Evolutionary conservation across 306 rosid species (phyloP), one percentile per base, ranked within the genome.

Genomic region (Trichosanthes truncata): DNA sequence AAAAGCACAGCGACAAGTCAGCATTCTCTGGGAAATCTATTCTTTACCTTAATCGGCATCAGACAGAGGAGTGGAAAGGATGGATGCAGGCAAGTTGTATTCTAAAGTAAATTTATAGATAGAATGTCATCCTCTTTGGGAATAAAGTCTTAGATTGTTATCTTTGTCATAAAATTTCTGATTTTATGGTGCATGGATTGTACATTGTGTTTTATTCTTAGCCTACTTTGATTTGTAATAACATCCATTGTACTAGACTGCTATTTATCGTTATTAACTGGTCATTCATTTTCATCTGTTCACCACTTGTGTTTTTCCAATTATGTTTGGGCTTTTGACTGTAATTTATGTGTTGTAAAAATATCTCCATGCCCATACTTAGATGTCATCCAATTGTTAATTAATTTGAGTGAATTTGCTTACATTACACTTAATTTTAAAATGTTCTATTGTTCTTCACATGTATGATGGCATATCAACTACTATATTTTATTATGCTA

Each of bases 11-110:
- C 41, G 98, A 96, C 63, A 41, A 90, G 81, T 89, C 98, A 43
- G 81, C 96, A 57, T 91, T 93, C 82, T 87, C 99, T 76, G 98
- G 88, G 79, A 93, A 89, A 87, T 90, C 85, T 85, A 81, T 96
- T 82, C 94, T 90, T 66, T 96, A 93, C 84, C 96, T 96, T 79
- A 96, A 96, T 86, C 90, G 99, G 56, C 97, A 96, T 85, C 98
- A 96, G 82, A 96, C 99, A 56, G 99, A 96, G 82, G 99, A 96
- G 81, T 96, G 99, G 99, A 96, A 90, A 83, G 99, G 99, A 78
- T 96, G 97, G 96, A 96, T 96, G 99, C 99, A 96, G 98, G 99
- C 88, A 83, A 87, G 97, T 86, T 29, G 55, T 81, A 77, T 67
- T 81, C 75, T 65, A 73, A 45, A 69, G 56, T 36, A 68, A n/a